These are phyloP conservation scores for Fusarium neocosmosporiellum DNA, from an alignment of 2,329 filamentous ascomycete genomes.

Conservation along the genomic window DNA sequence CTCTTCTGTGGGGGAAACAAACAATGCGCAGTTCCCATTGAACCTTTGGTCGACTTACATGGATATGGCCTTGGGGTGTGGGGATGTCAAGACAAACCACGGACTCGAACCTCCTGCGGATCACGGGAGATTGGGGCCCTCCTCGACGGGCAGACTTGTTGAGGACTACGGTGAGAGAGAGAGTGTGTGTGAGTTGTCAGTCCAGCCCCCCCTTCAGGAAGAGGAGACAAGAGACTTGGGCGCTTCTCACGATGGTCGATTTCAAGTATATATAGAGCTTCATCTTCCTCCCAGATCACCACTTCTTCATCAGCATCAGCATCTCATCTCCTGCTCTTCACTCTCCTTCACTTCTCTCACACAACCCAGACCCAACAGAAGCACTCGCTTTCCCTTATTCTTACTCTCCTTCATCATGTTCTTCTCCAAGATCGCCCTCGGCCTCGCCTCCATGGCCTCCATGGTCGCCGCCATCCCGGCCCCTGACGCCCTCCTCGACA, in stretches of 20 bases:
- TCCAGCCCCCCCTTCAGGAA: neutral
- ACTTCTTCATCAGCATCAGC: conserved; percentile 17
- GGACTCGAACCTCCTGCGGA: neutral
- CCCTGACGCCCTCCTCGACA: conserved; percentile 46
- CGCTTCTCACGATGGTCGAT: neutral
- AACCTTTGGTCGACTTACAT: neutral
- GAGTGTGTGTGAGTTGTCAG: conserved; percentile 9
- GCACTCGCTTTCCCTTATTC: conserved; percentile 4
- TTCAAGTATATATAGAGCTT: conserved; percentile 27
- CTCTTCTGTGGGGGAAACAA: neutral
- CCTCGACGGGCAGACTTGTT: neutral
- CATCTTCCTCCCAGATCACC: conserved; percentile 11
- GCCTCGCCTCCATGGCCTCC: conserved; percentile 42
- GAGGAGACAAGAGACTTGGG: neutral
- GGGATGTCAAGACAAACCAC: neutral
- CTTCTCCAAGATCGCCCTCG: conserved; percentile 44
- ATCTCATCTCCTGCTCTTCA: conserved; percentile 23
- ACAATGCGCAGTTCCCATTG: neutral
- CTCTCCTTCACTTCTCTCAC: conserved; percentile 13
- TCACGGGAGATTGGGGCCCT: neutral
- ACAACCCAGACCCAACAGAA: neutral
- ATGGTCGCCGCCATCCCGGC: conserved; percentile 40
- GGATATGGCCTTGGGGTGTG: neutral
- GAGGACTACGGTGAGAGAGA: conserved; percentile 10
- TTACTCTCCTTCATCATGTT: conserved; percentile 41